Conservation (phyloP, 768 basidiomycete species). For the Candolleomyces aberdarensis region DNA sequence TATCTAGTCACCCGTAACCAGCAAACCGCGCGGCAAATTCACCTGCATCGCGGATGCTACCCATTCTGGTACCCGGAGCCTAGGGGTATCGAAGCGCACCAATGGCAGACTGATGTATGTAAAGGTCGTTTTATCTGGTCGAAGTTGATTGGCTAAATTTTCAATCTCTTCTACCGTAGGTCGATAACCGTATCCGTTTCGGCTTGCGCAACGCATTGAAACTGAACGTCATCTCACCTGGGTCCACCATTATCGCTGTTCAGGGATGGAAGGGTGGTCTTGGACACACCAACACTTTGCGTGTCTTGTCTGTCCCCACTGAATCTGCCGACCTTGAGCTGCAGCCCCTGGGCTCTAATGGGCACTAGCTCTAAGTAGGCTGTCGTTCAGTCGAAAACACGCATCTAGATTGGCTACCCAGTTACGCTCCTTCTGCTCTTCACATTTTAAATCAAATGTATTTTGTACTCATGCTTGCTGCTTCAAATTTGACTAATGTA, state of each 20-base stretch:
- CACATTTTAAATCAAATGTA: no score
- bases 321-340: constrained; percentile 74
- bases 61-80: constrained; percentile 97
- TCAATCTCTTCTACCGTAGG: constrained; percentile 36
- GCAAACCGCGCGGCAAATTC: constrained; percentile 94
- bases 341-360: constrained; percentile 48
- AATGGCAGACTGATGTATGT: constrained; percentile 97
- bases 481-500: no score
- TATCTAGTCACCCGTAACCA: constrained; percentile 86
- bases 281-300: constrained; percentile 91
- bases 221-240: constrained; percentile 84
- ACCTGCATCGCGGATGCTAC: constrained; percentile 95
- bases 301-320: constrained; percentile 80
- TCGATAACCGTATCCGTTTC: constrained; percentile 87
- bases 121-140: background rate
- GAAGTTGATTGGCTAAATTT: constrained; percentile 9
- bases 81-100: constrained; percentile 79
- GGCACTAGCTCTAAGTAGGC: no score
- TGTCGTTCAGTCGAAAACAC: no score
- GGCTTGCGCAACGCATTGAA: constrained; percentile 81
- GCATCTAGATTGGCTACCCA: no score
- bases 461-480: no score
- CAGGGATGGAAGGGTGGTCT: constrained; percentile 99
- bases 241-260: constrained; percentile 88
- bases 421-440: no score